phyloP scores from a whole-genome alignment of 164 flowering plant genomes.

The Vitis labrusca region DNA sequence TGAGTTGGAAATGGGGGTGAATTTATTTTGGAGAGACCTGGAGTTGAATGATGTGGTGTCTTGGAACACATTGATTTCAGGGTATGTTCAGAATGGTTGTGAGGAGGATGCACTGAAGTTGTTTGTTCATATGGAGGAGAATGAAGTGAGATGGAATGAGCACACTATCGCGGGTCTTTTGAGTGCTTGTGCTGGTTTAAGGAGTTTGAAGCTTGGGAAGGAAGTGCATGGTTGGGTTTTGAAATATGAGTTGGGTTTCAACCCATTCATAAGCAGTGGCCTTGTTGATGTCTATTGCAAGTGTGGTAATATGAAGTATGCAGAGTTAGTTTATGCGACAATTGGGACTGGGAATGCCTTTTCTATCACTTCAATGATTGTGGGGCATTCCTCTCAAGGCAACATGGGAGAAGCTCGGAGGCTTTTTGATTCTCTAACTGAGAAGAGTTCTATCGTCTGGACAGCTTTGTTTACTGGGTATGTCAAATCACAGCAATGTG shows the following conservation, averaged over 20 bases:
- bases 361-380: slow-evolving; percentile 59
- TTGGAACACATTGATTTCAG: slow-evolving; percentile 84
- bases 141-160: slow-evolving; percentile 49
- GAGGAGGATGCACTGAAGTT: slow-evolving; percentile 43
- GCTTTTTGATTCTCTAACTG: slow-evolving; percentile 59
- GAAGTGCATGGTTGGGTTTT: slow-evolving; percentile 63
- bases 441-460: slow-evolving; percentile 67
- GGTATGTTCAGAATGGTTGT: slow-evolving; percentile 55
- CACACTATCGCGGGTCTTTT: slow-evolving; percentile 60
- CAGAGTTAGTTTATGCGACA: slow-evolving; percentile 38
- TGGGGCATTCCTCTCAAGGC: slow-evolving; percentile 57
- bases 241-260: slow-evolving; percentile 44
- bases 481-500: slow-evolving; percentile 49
- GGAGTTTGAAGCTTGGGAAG: slow-evolving; percentile 50
- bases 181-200: slow-evolving; percentile 59
- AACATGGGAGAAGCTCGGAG: slow-evolving; percentile 60
- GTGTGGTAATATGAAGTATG: slow-evolving; percentile 65
- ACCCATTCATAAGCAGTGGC: slow-evolving; percentile 61
- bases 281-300: slow-evolving; percentile 79
- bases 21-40: slow-evolving; percentile 42
- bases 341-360: slow-evolving; percentile 36
- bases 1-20: slow-evolving; percentile 53
- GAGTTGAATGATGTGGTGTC: slow-evolving; percentile 62
- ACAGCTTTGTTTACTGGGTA: slow-evolving; percentile 77
- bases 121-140: slow-evolving; percentile 51